Evolutionary conservation across 768 basidiomycete species (phyloP), one percentile per base, ranked within the genome.

Genomic region (Boletus tylopilopsis): DNA sequence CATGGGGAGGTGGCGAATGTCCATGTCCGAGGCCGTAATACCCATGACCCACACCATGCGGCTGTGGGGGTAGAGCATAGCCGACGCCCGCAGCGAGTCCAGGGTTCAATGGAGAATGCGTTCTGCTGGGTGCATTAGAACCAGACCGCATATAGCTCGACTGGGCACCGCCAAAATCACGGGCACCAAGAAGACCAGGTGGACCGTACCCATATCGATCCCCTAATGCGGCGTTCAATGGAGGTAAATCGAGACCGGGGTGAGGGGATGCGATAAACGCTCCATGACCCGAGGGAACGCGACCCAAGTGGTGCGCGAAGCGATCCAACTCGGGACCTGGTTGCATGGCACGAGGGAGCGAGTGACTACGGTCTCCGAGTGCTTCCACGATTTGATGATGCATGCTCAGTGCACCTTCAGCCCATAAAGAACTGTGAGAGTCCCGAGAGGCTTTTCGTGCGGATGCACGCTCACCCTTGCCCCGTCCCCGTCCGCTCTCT

Each of bases 41-140:
- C 55, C 72, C 68, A 58, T 68, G 63, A 55, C 63, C 59, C 49
- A 68, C 56, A 42, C 60, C 51, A 60, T 70, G 72, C 6, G 72
- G 70, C 6, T 71, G 70, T 6, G 73, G 62, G 6, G 74, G 73
- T 0, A 75, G 61, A 30, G 73, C 63, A 58, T 77, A 76, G 29
- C 74, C 72, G 42, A 69, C 66, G 22, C 68, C 66, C 38, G 66
- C 68, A 47, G 64, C 59, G 30, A 71, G 63, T 49, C 73, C 75
- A 55, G 77, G 81, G 45, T 77, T 78, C 60, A 82, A 65, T 41
- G 85, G 86, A 38, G 85, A 86, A 64, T 88, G 85, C 44, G 85
- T 84, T 58, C 85, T 72, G 66, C 83, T 87, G 6, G 86, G 86
- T 22, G 80, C 81, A 54, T 78, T 75, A 41, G 80, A 84, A 49